Evolutionary conservation across 495 filamentous ascomycete species (phyloP).

Genomic region (Haplographium delicatum): DNA sequence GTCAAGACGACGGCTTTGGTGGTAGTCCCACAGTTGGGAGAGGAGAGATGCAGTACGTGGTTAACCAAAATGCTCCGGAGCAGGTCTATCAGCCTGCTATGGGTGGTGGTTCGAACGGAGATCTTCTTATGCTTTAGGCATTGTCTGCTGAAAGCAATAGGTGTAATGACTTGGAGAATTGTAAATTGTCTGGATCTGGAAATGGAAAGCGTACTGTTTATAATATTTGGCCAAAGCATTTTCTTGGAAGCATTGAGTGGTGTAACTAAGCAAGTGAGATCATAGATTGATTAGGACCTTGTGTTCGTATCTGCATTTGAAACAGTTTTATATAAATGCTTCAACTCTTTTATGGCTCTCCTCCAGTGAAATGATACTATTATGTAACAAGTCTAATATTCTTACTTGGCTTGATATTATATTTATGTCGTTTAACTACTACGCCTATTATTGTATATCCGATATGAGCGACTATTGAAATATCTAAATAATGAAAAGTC

Average conservation of each 20-base stretch:
- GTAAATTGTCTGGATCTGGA: slow-evolving; percentile 1
- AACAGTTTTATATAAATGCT: too few relatives aligned
- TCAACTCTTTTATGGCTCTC: too few relatives aligned
- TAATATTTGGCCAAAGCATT: neutral
- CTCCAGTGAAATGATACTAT: too few relatives aligned
- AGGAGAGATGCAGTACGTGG: slow-evolving; percentile 46
- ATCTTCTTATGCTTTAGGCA: slow-evolving; percentile 48
- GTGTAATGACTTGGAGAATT: neutral
- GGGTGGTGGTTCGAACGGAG: slow-evolving; percentile 45
- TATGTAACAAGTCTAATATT: too few relatives aligned
- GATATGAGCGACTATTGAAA: too few relatives aligned
- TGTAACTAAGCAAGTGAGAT: neutral
- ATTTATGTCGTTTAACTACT: too few relatives aligned
- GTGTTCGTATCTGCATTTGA: too few relatives aligned
- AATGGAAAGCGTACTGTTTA: neutral
- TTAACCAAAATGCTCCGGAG: slow-evolving; percentile 62
- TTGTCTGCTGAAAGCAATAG: neutral
- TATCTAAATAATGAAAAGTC: too few relatives aligned
- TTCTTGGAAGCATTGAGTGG: slow-evolving; percentile 7
- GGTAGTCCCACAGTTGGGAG: slow-evolving; percentile 31
- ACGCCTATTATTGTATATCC: too few relatives aligned
- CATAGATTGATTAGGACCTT: neutral
- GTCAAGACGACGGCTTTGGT: slow-evolving; percentile 39
- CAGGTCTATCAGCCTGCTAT: slow-evolving; percentile 50
- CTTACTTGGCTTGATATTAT: too few relatives aligned